Evolutionary conservation across 1,284 basidiomycete species (phyloP), one percentile per base, ranked within the genome.

Genomic region (Leccinum laetum): DNA sequence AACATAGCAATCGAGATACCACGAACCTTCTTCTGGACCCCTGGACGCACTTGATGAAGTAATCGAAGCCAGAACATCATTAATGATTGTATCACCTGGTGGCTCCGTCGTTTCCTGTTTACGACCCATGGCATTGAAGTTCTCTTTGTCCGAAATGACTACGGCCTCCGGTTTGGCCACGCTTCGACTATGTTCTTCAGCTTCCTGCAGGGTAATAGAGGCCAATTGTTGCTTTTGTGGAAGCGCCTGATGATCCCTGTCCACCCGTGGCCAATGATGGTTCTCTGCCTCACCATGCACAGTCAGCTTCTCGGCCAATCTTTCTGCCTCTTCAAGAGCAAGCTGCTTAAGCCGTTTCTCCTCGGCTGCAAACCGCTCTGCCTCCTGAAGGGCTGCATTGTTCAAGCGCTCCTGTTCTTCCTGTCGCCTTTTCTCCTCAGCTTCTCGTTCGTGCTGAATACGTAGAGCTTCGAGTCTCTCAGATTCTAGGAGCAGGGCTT

Each of bases 401-500:
- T 72, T 76, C 29, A 71, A 69, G 65, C 63, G 69, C 49, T 72
- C 64, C 9, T 72, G 73, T 62, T 77, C 75, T 55, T 75, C 74
- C 61, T 75, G 75, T 46, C 68, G 71, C 63, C 68, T 75, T 65
- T 69, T 73, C 58, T 76, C 75, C 13, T 78, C 78, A 21, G 71
- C 64, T 63, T 73, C 75, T 46, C 21, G 71, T 64, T 75, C 71
- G 18, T 49, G 67, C 29, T 67, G 69, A 8, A 68, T 46, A 44
- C 66, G 67, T 32, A 75, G 13, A 46, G 64, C 69, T 63, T 84
- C 76, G 3, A 80, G 69, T 57, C 72, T 72, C 60, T 68, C 65
- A 24, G 69, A 72, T 64, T 81, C 85, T 9, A 69, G 64, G 8
- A 73, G 70, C 60, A 80, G 74, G 10, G 78, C 77, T 32, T 78